Conservation (phyloP, 805 yeast species). For the Metschnikowia vanudenii region DNA sequence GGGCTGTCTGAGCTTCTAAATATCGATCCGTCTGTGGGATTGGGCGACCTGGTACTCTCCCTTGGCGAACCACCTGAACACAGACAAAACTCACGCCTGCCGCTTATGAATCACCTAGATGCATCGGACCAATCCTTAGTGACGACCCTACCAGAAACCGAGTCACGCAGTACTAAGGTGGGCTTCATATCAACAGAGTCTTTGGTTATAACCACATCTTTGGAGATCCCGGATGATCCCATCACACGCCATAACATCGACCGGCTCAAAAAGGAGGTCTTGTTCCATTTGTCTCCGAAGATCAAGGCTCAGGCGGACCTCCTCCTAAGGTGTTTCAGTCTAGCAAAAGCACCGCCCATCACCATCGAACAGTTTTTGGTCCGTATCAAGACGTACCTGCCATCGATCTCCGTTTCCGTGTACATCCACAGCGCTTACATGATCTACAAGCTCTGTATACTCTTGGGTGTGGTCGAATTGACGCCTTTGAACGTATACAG, state of each 20-base stretch:
- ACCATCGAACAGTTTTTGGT: conserved; percentile 35
- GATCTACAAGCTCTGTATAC: conserved; percentile 35
- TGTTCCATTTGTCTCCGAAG: conserved; percentile 19
- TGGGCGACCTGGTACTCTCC: background rate
- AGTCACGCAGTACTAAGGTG: background rate
- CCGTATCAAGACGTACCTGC: conserved; percentile 39
- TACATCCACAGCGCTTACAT: conserved; percentile 41
- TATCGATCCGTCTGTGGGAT: background rate
- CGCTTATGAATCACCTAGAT: background rate
- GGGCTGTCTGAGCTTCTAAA: background rate
- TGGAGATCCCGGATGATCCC: conserved; percentile 18
- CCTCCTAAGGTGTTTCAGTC: conserved; percentile 32
- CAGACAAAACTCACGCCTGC: background rate
- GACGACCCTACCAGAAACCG: background rate
- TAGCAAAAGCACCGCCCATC: conserved; percentile 35
- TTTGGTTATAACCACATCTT: conserved; percentile 18
- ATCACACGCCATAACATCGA: conserved; percentile 18
- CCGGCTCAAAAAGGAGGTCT: conserved; percentile 24
- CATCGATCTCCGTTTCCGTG: conserved; percentile 38
- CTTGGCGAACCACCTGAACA: background rate
- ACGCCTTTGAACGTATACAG: conserved; percentile 40
- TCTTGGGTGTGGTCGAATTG: conserved; percentile 33
- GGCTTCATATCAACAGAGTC: conserved; percentile 24
- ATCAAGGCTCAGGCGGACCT: conserved; percentile 26
- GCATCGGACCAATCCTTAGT: background rate